Conservation (phyloP, 768 basidiomycete species). For the Naganishia kalamii region DNA sequence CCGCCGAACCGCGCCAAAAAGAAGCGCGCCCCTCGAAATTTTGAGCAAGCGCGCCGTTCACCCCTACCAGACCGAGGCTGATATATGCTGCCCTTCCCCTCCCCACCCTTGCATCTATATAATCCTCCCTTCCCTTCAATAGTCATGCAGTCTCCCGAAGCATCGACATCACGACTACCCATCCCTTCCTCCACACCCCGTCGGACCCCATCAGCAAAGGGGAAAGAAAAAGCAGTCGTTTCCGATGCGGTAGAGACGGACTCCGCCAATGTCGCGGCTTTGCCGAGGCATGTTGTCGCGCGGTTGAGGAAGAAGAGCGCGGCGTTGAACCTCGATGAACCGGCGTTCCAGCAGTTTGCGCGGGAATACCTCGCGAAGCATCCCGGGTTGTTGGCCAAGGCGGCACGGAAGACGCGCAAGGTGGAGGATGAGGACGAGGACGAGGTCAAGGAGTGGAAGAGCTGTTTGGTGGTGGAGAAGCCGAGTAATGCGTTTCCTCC, state of each 20-base stretch:
- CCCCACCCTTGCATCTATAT: not conserved
- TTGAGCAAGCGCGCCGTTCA: not conserved
- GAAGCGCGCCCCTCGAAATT: too few relatives aligned
- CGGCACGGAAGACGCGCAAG: constrained; percentile 1
- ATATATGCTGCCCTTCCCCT: constrained; percentile 6
- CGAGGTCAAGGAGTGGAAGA: constrained; percentile 27
- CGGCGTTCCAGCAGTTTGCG: constrained; percentile 8
- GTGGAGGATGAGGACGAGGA: constrained; percentile 13
- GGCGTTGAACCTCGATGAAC: not conserved
- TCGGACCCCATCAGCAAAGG: constrained; percentile 16
- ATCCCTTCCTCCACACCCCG: constrained; percentile 7
- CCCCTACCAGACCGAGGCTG: not conserved
- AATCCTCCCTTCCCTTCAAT: constrained; percentile 1
- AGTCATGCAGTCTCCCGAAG: constrained; percentile 18
- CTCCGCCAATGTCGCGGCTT: not conserved
- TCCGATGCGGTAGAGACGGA: not conserved
- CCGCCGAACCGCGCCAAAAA: too few relatives aligned
- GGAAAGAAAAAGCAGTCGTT: constrained; percentile 16
- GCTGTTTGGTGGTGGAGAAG: constrained; percentile 35
- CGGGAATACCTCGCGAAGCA: constrained; percentile 8
- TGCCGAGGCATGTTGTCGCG: constrained; percentile 8
- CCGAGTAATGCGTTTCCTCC: constrained; percentile 51
- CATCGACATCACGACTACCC: constrained; percentile 16
- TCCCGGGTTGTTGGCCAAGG: constrained; percentile 8
- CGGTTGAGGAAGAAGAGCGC: constrained; percentile 10